phyloP scores from a whole-genome alignment of 2,329 filamentous ascomycete genomes.

The Rhynchosporium graminicola region DNA sequence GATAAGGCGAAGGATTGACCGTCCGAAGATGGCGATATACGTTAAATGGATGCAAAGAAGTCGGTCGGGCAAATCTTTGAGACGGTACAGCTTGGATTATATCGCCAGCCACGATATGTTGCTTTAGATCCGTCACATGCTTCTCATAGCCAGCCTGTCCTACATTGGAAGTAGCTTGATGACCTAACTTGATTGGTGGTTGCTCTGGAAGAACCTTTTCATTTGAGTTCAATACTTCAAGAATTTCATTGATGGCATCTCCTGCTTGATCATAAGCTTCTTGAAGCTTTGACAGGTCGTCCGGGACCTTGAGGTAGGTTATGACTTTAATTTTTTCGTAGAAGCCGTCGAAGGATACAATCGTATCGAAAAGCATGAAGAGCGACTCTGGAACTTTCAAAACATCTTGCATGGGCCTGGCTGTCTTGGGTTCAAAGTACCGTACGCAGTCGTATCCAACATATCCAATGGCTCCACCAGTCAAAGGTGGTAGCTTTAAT shows the following conservation, averaged over 20 bases:
- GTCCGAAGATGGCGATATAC: conserved; percentile 94
- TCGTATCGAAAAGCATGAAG: conserved; percentile 96
- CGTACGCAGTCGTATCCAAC: conserved; percentile 96
- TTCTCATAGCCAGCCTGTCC: conserved; percentile 83
- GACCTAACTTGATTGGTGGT: conserved; percentile 67
- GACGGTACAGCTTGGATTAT: conserved; percentile 98
- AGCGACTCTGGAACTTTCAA: conserved; percentile 88
- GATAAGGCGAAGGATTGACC: conserved; percentile 96
- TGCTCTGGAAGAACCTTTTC: conserved; percentile 79
- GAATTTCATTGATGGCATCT: conserved; percentile 62
- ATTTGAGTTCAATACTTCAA: conserved; percentile 70
- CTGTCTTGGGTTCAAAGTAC: conserved; percentile 98
- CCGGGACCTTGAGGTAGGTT: conserved; percentile 78
- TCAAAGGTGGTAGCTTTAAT: conserved; percentile 79
- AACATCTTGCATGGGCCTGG: conserved; percentile 82
- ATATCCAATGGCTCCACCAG: conserved; percentile 92
- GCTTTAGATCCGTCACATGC: conserved; percentile 84
- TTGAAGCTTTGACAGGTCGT: conserved; percentile 57
- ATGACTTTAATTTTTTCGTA: conserved; percentile 91
- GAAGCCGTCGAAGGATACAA: conserved; percentile 93
- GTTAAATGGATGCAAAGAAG: conserved; percentile 93
- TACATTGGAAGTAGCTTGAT: conserved; percentile 89
- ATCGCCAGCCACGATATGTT: conserved; percentile 87
- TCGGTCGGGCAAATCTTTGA: conserved; percentile 87
- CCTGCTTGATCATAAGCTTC: conserved; percentile 70